These are phyloP conservation scores for Westerdykella aurantiaca DNA, from an alignment of 2,329 filamentous ascomycete genomes.

Conservation along the genomic window DNA sequence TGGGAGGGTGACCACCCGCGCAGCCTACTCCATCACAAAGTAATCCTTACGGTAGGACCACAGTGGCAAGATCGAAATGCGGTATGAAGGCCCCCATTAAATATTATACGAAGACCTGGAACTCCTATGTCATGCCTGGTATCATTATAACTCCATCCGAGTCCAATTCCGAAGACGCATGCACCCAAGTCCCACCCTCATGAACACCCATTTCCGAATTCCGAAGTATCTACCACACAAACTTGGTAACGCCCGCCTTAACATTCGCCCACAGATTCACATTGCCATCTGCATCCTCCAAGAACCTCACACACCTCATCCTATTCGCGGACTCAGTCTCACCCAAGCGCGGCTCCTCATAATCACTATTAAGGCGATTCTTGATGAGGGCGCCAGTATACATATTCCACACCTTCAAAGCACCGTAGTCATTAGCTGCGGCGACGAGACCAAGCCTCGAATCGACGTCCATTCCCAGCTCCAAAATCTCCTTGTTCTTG, in stretches of 20 bases:
- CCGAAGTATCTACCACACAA: slow-evolving; percentile 9
- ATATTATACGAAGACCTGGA: no score
- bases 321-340: not conserved
- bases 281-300: slow-evolving; percentile 17
- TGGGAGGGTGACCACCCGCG: not conserved
- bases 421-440: slow-evolving; percentile 21
- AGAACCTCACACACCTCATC: slow-evolving; percentile 25
- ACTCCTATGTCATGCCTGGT: not conserved
- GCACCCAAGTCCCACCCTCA: not conserved
- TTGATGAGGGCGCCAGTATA: slow-evolving; percentile 25
- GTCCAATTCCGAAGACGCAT: not conserved
- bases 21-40: not conserved
- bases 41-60: not conserved
- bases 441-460: slow-evolving; percentile 28
- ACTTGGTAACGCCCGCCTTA: slow-evolving; percentile 14
- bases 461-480: slow-evolving; percentile 28
- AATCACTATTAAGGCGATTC: slow-evolving; percentile 12
- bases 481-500: slow-evolving; percentile 19
- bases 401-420: slow-evolving; percentile 27
- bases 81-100: no score
- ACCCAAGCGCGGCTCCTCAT: not conserved
- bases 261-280: slow-evolving; percentile 22
- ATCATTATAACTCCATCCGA: not conserved
- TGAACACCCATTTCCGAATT: no score
- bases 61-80: not conserved